phyloP scores from a whole-genome alignment of 2,329 filamentous ascomycete species.

The Cladophialophora chaetospira region DNA sequence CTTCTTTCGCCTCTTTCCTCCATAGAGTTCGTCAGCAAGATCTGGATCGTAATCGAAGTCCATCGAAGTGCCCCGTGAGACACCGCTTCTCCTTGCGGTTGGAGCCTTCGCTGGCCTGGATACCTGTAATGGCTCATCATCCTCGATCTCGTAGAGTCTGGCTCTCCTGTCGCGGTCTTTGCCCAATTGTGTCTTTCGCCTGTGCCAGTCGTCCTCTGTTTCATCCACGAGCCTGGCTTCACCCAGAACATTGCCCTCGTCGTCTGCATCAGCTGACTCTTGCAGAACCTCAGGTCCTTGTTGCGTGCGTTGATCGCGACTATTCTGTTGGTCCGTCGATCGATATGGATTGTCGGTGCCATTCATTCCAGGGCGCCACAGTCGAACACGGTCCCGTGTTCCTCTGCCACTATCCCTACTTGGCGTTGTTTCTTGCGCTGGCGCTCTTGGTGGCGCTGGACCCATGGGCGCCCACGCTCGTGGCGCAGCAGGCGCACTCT shows the following conservation, averaged over 20 bases:
- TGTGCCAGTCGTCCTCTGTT: constrained; percentile 6
- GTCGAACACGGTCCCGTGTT: background rate
- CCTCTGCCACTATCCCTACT: background rate
- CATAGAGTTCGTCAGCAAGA: constrained; percentile 42
- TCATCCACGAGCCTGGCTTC: constrained; percentile 43
- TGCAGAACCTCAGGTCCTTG: background rate
- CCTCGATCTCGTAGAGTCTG: constrained; percentile 27
- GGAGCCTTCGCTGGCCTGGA: constrained; percentile 1
- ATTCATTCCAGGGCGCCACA: constrained; percentile 2
- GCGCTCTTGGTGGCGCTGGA: background rate
- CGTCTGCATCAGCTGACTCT: background rate
- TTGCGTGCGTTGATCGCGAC: background rate
- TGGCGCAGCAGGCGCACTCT: background rate
- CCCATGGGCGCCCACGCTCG: background rate
- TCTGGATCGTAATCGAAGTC: constrained; percentile 35
- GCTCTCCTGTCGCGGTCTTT: constrained; percentile 23
- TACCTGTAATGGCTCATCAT: constrained; percentile 10
- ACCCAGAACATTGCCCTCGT: background rate
- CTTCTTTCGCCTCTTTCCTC: constrained; percentile 43
- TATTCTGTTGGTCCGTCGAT: background rate
- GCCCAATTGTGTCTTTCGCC: background rate
- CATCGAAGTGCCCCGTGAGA: constrained; percentile 8
- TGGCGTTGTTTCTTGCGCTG: background rate
- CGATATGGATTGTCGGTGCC: background rate
- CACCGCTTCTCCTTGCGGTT: constrained; percentile 5